Evolutionary conservation across 176 grass and related monocot species (phyloP), one percentile per base, ranked within the genome.

Genomic region (Pontederia crassipes): DNA sequence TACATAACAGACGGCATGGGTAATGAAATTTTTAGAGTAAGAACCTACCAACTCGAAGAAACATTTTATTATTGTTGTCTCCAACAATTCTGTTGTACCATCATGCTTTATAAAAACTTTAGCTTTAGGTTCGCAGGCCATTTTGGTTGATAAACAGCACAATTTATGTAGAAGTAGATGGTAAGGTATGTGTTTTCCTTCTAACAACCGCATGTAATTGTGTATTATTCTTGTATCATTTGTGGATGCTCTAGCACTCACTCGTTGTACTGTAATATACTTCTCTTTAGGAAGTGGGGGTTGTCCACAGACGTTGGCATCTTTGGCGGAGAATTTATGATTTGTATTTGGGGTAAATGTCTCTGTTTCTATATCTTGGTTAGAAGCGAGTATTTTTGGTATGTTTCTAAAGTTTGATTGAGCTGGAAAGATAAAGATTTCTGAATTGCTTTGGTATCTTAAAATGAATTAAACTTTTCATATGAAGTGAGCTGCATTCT

Each of bases 111-210:
- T 55, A 53, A 68, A 61, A 55, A 55, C 66, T 69, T 72, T 20
- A 59, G 11, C 26, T 85, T 80, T 77, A 97, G 92, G 87, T 97
- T 72, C 81, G 84, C 64, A 81, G 92, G 66, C 87, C 92, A 57
- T 91, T 97, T 83, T 97, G 92, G 92, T 69, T 73, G 71, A 97
- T 97, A 55, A 97, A 97, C 70, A 91, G 92, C 77, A 85, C 92
- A 53, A 97, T 97, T 73, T 97, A 91, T 76, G 78, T 76, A 62
- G 92, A 97, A 78, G 87, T 97, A 54, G 76, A 88, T 69, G 92
- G 84, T 69, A 85, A 97, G 81, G 92, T 97, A 81, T 48, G 58
- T 16, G 58, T 81, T 57, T 15, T 59, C 1, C 52, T 68, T 58
- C 46, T 83, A 28, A 68, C 58, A 55, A 17, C 14, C 9, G 7